Conservation (phyloP, 257 asterid genomes). For the Plantago major region DNA sequence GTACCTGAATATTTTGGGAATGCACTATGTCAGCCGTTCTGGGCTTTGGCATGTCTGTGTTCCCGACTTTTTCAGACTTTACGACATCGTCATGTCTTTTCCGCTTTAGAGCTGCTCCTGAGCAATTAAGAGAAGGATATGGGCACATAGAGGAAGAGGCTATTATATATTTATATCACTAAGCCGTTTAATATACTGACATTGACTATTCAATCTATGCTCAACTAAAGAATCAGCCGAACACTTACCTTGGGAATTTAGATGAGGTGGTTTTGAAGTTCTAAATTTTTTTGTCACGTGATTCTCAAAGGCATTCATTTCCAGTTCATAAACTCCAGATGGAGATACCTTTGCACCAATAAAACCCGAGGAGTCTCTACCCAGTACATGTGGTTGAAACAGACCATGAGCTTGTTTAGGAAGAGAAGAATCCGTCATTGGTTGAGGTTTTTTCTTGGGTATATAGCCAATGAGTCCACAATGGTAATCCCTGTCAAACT, state of each 20-base stretch:
- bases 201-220: conserved; percentile 8
- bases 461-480: conserved; percentile 81
- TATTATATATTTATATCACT: background rate
- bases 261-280: conserved; percentile 21
- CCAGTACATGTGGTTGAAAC: conserved; percentile 45
- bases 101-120: conserved; percentile 45
- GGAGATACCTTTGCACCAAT: conserved; percentile 29
- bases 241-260: conserved; percentile 26
- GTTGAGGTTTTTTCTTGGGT: conserved; percentile 30
- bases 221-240: background rate
- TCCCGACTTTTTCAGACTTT: conserved; percentile 43
- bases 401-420: conserved; percentile 25
- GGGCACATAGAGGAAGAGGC: background rate
- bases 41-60: conserved; percentile 27
- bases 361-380: conserved; percentile 28
- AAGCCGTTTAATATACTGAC: conserved; percentile 10
- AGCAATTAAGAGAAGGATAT: conserved; percentile 18
- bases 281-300: conserved; percentile 22
- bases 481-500: conserved; percentile 56
- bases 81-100: conserved; percentile 33
- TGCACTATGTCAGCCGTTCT: conserved; percentile 21
- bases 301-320: conserved; percentile 17
- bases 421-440: conserved; percentile 26
- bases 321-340: conserved; percentile 22
- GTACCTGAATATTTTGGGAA: conserved; percentile 34